Conservation (phyloP, 176 grass and related monocot species). For the Carex kokanica region DNA sequence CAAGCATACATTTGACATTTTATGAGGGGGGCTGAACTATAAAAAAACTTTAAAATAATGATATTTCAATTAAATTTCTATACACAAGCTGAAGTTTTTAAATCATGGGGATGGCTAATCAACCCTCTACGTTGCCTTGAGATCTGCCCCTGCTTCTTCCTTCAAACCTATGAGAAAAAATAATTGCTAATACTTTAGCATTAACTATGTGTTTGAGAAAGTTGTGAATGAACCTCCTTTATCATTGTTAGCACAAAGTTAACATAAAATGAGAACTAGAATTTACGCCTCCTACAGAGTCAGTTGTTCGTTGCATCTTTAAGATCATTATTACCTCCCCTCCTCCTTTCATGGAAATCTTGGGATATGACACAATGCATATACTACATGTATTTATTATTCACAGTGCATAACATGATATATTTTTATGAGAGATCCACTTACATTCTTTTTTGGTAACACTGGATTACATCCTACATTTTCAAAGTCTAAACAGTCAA, state of each 20-base stretch:
- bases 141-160: neutral
- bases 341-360: slow-evolving; percentile 4
- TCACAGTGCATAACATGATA: neutral
- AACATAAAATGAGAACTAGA: neutral
- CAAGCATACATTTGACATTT: too few relatives aligned
- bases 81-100: too few relatives aligned
- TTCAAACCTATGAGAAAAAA: neutral
- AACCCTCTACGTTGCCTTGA: too few relatives aligned
- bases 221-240: neutral
- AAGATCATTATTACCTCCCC: slow-evolving; percentile 1
- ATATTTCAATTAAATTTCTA: too few relatives aligned
- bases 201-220: neutral
- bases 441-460: too few relatives aligned
- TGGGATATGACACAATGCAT: neutral
- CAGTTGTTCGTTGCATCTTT: neutral
- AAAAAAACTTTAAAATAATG: too few relatives aligned
- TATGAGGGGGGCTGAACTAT: too few relatives aligned
- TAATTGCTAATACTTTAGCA: neutral
- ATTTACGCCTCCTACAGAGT: neutral
- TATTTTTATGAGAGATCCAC: too few relatives aligned
- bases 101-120: too few relatives aligned
- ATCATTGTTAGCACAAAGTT: neutral
- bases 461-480: too few relatives aligned
- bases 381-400: neutral
- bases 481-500: too few relatives aligned